Evolutionary conservation across 2,329 filamentous ascomycete genomes (phyloP).

Genomic region (Stachybotrys chlorohalonatus): DNA sequence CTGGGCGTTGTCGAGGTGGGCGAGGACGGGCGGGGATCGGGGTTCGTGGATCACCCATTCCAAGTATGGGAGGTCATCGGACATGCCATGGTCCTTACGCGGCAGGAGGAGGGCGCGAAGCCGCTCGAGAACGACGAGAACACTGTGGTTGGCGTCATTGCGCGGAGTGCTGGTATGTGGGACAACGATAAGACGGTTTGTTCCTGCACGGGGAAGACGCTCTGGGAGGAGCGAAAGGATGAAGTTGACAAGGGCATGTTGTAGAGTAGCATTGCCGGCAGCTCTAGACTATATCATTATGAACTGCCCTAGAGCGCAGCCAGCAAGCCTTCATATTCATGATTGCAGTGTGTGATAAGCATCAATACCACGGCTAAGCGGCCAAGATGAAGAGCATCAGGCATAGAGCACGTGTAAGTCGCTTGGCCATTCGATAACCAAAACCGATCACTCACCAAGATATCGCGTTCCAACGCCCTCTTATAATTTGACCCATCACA

Average conservation of each 20-base stretch:
- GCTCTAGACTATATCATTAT: no score
- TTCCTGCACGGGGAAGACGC: slow-evolving; percentile 93
- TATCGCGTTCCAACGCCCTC: no score
- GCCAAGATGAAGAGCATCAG: no score
- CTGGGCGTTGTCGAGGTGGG: slow-evolving; percentile 72
- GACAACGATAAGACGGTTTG: slow-evolving; percentile 98
- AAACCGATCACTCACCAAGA: no score
- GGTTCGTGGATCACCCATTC: slow-evolving; percentile 73
- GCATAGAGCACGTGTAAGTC: no score
- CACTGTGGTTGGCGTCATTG: slow-evolving; percentile 87
- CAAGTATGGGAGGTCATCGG: slow-evolving; percentile 96
- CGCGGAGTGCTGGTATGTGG: slow-evolving; percentile 94
- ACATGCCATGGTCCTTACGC: slow-evolving; percentile 79
- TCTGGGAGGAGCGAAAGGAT: slow-evolving; percentile 94
- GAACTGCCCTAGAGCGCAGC: no score
- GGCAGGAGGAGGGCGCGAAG: slow-evolving; percentile 40
- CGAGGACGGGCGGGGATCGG: slow-evolving; percentile 64
- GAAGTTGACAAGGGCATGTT: slow-evolving; percentile 87
- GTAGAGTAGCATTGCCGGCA: slow-evolving; percentile 24
- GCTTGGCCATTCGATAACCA: no score
- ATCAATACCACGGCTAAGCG: no score
- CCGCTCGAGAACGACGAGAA: slow-evolving; percentile 67
- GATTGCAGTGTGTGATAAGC: no score
- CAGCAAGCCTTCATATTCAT: no score
- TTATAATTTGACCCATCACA: no score